These are phyloP conservation scores for Fusarium cicatricum DNA, from an alignment of 2,329 filamentous ascomycete genomes.

Conservation along the genomic window DNA sequence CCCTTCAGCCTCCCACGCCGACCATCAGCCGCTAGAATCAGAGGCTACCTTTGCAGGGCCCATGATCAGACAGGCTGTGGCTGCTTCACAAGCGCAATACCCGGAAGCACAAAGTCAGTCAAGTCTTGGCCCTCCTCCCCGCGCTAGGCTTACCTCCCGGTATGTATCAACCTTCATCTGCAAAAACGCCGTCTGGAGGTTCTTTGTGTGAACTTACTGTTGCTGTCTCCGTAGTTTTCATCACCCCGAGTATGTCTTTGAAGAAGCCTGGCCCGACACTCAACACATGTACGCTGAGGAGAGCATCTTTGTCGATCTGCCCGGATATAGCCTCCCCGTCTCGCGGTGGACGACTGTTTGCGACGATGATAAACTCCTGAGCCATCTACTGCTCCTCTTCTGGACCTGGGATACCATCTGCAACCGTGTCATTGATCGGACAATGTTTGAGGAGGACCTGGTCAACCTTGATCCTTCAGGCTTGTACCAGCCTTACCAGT, in stretches of 20 bases:
- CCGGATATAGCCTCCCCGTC: slow-evolving; percentile 14
- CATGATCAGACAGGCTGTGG: background rate
- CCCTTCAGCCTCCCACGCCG: background rate
- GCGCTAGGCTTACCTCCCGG: slow-evolving; percentile 12
- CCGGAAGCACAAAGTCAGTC: no score
- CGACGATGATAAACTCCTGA: slow-evolving; percentile 19
- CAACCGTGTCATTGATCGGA: slow-evolving; percentile 19
- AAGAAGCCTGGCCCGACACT: slow-evolving; percentile 3
- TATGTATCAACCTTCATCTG: slow-evolving; percentile 1
- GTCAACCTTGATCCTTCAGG: slow-evolving; percentile 11
- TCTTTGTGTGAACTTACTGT: background rate
- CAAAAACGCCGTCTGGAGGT: no score
- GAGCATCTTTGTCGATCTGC: background rate
- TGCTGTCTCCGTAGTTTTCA: background rate
- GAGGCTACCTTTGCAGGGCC: background rate
- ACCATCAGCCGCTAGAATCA: background rate
- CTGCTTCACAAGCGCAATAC: background rate
- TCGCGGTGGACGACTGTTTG: slow-evolving; percentile 23
- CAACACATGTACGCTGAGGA: slow-evolving; percentile 5
- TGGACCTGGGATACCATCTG: slow-evolving; percentile 27
- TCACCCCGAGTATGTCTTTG: slow-evolving; percentile 2
- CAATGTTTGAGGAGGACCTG: slow-evolving; percentile 25
- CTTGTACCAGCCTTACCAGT: background rate
- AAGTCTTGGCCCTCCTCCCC: background rate
- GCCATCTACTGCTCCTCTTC: slow-evolving; percentile 17